Conservation (phyloP, 2,329 filamentous ascomycete species). For the Apiospora saccharicola region DNA sequence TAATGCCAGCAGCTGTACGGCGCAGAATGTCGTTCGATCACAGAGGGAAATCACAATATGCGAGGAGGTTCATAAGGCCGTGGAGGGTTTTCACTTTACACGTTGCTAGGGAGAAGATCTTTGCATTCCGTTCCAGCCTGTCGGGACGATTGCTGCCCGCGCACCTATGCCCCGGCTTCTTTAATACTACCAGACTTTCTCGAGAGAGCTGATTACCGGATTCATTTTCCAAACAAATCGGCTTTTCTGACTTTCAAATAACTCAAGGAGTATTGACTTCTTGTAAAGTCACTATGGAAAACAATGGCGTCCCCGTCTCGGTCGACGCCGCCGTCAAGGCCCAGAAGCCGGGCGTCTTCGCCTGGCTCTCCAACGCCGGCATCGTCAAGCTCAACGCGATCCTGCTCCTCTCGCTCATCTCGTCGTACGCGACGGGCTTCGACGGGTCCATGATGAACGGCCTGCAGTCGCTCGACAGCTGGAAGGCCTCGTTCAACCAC, state of each 20-base stretch:
- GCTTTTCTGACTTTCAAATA: background rate
- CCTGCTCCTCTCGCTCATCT: slow-evolving; percentile 34
- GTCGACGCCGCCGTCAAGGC: slow-evolving; percentile 31
- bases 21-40: slow-evolving; percentile 10
- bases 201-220: background rate
- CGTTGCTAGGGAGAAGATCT: background rate
- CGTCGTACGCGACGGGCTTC: slow-evolving; percentile 38
- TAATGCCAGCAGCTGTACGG: background rate
- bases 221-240: background rate
- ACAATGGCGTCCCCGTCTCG: slow-evolving; percentile 27
- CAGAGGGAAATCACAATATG: background rate
- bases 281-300: background rate
- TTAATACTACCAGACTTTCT: too few relatives aligned
- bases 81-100: background rate
- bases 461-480: slow-evolving; percentile 49
- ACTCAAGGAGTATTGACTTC: background rate
- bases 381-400: slow-evolving; percentile 36
- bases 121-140: background rate
- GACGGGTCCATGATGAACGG: slow-evolving; percentile 49
- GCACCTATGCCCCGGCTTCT: background rate
- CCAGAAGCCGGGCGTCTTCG: slow-evolving; percentile 28
- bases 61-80: background rate
- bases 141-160: background rate
- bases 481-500: slow-evolving; percentile 50
- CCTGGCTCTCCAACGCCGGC: slow-evolving; percentile 34